Evolutionary conservation across 2,329 filamentous ascomycete species (phyloP).

Genomic region (Fusarium vanettenii): DNA sequence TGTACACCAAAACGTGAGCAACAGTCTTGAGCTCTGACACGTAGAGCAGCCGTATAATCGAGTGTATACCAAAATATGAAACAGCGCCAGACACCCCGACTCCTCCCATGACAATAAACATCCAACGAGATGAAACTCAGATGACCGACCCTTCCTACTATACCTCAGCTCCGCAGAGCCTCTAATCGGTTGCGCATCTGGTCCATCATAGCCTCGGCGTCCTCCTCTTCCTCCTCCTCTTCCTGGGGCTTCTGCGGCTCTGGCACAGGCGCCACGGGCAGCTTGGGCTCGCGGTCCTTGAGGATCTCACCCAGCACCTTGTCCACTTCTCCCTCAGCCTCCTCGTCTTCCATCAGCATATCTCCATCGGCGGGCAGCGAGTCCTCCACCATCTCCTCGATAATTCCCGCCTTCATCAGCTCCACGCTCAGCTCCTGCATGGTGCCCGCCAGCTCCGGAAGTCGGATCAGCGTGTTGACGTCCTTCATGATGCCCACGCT

Average conservation of each 20-base stretch:
- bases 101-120: slow-evolving; percentile 31
- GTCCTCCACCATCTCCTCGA: slow-evolving; percentile 97
- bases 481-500: slow-evolving; percentile 97
- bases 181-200: slow-evolving; percentile 94
- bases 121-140: slow-evolving; percentile 10
- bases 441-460: slow-evolving; percentile 88
- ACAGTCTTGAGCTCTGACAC: not conserved
- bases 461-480: slow-evolving; percentile 84
- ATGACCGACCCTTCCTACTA: not conserved
- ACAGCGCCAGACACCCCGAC: slow-evolving; percentile 36
- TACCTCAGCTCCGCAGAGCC: slow-evolving; percentile 81
- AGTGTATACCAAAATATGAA: slow-evolving; percentile 30
- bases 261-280: slow-evolving; percentile 66
- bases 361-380: slow-evolving; percentile 80
- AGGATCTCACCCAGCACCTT: slow-evolving; percentile 93
- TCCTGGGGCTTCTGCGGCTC: slow-evolving; percentile 65
- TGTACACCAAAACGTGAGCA: not conserved
- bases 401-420: slow-evolving; percentile 93
- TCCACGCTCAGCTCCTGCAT: slow-evolving; percentile 91
- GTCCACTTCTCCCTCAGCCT: slow-evolving; percentile 85
- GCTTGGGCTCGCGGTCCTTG: slow-evolving; percentile 76
- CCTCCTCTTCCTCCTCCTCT: slow-evolving; percentile 74
- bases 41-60: slow-evolving; percentile 16
- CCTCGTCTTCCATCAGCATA: slow-evolving; percentile 79
- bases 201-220: slow-evolving; percentile 89